Percentiles rank a stretch among this genome's conserved stretches.
Evolutionary conservation across 352 stramenopile species (phyloP).

Genomic region (Globisporangium splendens): DNA sequence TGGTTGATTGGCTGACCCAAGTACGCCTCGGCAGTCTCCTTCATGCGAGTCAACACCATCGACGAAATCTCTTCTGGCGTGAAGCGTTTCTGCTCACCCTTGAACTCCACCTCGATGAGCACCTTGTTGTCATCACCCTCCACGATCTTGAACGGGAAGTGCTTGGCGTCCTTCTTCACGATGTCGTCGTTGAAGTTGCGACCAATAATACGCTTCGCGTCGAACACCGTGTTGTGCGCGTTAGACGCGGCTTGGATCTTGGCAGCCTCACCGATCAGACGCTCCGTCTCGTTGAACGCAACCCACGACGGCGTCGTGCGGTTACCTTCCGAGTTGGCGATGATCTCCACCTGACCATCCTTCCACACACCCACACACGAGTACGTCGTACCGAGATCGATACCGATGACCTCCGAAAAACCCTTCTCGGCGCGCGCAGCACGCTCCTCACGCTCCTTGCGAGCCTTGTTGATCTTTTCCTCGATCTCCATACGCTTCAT

Average conservation of each 20-base stretch:
- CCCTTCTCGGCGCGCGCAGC: constrained; percentile 83
- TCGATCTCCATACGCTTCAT: constrained; percentile 90
- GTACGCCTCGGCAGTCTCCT: constrained; percentile 77
- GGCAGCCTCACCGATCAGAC: constrained; percentile 86
- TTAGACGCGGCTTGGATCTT: constrained; percentile 89
- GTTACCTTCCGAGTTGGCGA: constrained; percentile 94
- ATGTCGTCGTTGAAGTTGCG: constrained; percentile 82
- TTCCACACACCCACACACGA: constrained; percentile 90
- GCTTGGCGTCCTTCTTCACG: constrained; percentile 62
- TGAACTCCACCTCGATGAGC: constrained; percentile 85
- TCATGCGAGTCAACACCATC: constrained; percentile 83
- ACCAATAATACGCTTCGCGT: constrained; percentile 94
- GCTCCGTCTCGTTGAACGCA: constrained; percentile 75
- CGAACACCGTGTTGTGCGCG: constrained; percentile 91
- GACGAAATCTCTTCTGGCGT: constrained; percentile 88
- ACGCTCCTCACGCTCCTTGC: constrained; percentile 81
- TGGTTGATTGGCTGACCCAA: constrained; percentile 65
- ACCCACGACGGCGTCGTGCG: constrained; percentile 93
- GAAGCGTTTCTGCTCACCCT: constrained; percentile 76
- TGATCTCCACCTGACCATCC: constrained; percentile 93
- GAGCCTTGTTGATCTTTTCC: constrained; percentile 88
- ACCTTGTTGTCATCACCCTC: constrained; percentile 54
- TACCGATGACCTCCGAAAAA: constrained; percentile 30
- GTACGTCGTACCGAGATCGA: constrained; percentile 22
- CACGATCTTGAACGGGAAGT: constrained; percentile 56